Conservation (phyloP, 176 grass and related monocot species). For the Cenchrus fungigraminus region DNA sequence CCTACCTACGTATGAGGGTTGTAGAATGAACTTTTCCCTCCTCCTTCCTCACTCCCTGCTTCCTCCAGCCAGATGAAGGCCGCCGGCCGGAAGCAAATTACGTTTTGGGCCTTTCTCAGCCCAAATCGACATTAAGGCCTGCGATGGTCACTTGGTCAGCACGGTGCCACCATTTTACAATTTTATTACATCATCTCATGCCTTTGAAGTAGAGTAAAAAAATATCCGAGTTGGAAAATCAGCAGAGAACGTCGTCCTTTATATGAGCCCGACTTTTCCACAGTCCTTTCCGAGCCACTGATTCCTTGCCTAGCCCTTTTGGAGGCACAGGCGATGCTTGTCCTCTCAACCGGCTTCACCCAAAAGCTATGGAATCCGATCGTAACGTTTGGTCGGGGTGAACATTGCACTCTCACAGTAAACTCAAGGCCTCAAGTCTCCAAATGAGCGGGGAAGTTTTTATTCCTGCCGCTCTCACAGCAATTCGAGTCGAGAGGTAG, state of each 20-base stretch:
- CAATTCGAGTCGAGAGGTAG: neutral
- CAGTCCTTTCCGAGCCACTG: neutral
- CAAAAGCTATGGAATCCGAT: neutral
- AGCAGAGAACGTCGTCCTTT: too few species aligned
- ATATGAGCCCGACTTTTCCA: neutral
- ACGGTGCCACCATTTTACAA: too few species aligned
- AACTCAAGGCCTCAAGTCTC: neutral
- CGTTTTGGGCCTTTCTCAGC: neutral
- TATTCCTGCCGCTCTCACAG: neutral
- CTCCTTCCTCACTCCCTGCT: too few species aligned
- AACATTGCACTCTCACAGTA: neutral
- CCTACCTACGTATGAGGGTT: too few species aligned
- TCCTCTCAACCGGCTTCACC: slow-evolving; percentile 14
- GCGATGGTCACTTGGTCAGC: too few species aligned
- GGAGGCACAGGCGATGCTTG: neutral
- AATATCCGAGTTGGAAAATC: too few species aligned
- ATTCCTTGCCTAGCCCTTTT: slow-evolving; percentile 31
- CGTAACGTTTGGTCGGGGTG: neutral
- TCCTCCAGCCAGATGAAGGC: too few species aligned
- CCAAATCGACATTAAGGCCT: neutral
- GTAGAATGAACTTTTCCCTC: too few species aligned
- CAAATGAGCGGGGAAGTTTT: neutral
- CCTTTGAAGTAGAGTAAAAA: neutral
- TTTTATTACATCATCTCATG: neutral
- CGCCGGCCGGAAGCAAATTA: too few species aligned